Percentiles rank a stretch among this genome's conserved stretches.
These are phyloP conservation scores for Hypoxylon crocopeplum DNA, from an alignment of 495 filamentous ascomycete genomes.

Conservation along the genomic window DNA sequence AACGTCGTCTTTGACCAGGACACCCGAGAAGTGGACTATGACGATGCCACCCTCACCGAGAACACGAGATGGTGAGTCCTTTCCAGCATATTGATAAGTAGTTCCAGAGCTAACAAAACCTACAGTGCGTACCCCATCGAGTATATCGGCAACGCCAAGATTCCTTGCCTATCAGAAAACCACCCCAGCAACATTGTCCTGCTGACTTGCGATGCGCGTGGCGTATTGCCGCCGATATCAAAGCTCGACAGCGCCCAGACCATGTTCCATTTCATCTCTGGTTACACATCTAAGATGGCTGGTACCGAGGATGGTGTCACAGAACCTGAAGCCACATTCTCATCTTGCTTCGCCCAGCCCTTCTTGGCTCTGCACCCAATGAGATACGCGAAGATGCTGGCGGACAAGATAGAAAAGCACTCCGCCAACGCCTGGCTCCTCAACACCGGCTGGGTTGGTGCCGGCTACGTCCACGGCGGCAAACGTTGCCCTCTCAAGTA, in stretches of 20 bases:
- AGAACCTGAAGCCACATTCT: constrained; percentile 98
- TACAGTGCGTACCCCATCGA: constrained; percentile 92
- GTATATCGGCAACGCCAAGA: constrained; percentile 98
- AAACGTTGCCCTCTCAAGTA: constrained; percentile 99
- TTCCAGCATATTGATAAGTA: not conserved
- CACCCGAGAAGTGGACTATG: constrained; percentile 91
- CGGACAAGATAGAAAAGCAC: constrained; percentile 95
- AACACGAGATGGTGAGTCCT: constrained; percentile 81
- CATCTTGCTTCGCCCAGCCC: constrained; percentile 98
- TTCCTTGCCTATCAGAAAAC: constrained; percentile 84
- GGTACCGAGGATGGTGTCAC: constrained; percentile 96
- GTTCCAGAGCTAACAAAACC: constrained; percentile 10
- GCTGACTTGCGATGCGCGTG: constrained; percentile 95
- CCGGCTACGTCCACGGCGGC: constrained; percentile 90
- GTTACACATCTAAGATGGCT: constrained; percentile 99
- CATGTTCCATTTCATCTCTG: constrained; percentile 99
- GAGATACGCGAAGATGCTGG: constrained; percentile 97
- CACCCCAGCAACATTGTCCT: constrained; percentile 98
- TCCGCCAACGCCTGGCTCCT: constrained; percentile 97
- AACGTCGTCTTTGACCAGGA: constrained; percentile 97
- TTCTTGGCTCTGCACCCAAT: constrained; percentile 99
- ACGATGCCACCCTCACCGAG: constrained; percentile 92
- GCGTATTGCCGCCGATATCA: constrained; percentile 96
- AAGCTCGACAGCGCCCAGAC: constrained; percentile 95
- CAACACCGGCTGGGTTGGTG: constrained; percentile 99